Evolutionary conservation across 1,139 yeast species (phyloP), one percentile per base, ranked within the genome.

Genomic region (Candida sp.): DNA sequence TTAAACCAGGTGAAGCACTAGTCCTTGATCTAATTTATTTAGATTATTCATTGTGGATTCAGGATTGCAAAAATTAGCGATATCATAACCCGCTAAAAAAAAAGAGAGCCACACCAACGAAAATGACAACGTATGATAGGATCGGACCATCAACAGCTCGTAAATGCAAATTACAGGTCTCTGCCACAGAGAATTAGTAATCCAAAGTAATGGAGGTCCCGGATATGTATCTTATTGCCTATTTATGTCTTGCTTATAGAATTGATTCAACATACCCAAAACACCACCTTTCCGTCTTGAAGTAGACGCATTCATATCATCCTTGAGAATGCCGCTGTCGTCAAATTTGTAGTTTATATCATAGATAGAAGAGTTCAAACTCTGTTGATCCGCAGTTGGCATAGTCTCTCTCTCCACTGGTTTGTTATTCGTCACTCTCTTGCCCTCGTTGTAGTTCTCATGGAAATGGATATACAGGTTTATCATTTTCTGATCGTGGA

Each of bases 401-500:
- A 17, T 11, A 17, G 28, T 23, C 12, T 23, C 11, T 37, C 7
- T 37, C 7, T 37, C 41, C 23, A 23, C 12, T 23, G 30, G 30
- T 23, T 37, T 37, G 26, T 37, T 37, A 17, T 17, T 17, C 17
- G 17, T 17, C 7, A 37, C 41, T 7, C 41, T 37, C 17, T 37
- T 37, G 23, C n/a, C 9, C 4, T 30, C 12, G 35, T 66, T 92
- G 66, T 92, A 92, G 58, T 90, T 89, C 62, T 92, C 97, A 59
- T 92, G 72, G 65, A 93, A 93, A 66, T 91, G 86, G 73, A 91
- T 76, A 65, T 91, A 93, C 1, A 97, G 90, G 62, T 91, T 91
- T 65, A 90, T 84, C 98, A 93, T 93, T 66, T 93, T 93, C 54
- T 91, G 96, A 59, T 90, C 93, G 35, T 85, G 85, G 27, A 62